These are phyloP conservation scores for Pogostemon cablin DNA, from an alignment of 257 asterid genomes.

Conservation along the genomic window DNA sequence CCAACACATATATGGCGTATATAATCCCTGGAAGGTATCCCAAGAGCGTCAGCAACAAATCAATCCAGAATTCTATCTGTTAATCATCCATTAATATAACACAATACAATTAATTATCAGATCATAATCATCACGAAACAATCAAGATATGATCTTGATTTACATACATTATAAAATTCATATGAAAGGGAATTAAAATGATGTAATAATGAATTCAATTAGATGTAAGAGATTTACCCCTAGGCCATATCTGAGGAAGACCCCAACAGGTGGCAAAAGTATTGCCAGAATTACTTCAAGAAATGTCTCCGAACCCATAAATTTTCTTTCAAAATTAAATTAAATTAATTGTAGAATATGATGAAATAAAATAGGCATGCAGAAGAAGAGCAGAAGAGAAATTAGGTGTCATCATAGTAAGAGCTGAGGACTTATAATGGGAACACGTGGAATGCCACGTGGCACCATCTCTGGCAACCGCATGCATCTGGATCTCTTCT, in stretches of 20 bases:
- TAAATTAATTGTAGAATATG: not conserved
- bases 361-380: not conserved
- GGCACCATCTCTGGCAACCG: constrained; percentile 8
- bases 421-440: constrained; percentile 21
- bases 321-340: not conserved
- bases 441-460: constrained; percentile 46
- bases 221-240: constrained; percentile 52
- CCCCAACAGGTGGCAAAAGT: constrained; percentile 88
- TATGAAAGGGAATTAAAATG: no score
- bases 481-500: not conserved
- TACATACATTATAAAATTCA: not conserved
- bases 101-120: not conserved
- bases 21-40: constrained; percentile 89
- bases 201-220: no score
- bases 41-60: constrained; percentile 73
- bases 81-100: not conserved
- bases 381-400: not conserved
- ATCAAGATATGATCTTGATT: not conserved
- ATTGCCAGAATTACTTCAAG: constrained; percentile 82
- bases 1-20: constrained; percentile 78
- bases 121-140: not conserved
- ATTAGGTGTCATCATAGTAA: constrained; percentile 41
- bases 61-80: constrained; percentile 91
- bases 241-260: constrained; percentile 89
- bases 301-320: constrained; percentile 85